A percentile compares a stretch with the other conserved stretches of the same genome.
Conservation (phyloP, 2,329 filamentous ascomycete genomes). For the Paraphaeosphaeria sporulosa region DNA sequence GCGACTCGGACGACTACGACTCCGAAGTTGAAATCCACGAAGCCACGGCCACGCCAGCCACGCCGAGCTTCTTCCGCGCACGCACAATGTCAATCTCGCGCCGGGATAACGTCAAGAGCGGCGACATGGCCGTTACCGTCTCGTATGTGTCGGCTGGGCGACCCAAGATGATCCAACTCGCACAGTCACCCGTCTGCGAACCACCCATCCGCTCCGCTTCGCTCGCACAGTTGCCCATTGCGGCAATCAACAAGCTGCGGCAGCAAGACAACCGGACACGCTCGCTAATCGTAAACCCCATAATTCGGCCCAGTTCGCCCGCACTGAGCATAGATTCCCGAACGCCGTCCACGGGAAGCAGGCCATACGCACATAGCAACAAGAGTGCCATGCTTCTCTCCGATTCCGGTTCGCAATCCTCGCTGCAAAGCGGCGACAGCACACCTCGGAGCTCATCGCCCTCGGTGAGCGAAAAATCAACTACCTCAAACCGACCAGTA, state of each 20-base stretch:
- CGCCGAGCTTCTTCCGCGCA: conserved; percentile 35
- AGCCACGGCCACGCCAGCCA: conserved; percentile 33
- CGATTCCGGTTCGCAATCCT: conserved; percentile 35
- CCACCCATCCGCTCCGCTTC: conserved; percentile 43
- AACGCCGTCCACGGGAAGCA: conserved; percentile 22
- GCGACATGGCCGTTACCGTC: conserved; percentile 47
- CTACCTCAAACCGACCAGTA: conserved; percentile 26
- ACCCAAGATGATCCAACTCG: conserved; percentile 48
- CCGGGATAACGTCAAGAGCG: conserved; percentile 44
- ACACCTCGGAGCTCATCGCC: conserved; percentile 38
- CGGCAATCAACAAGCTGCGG: conserved; percentile 37
- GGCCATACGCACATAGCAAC: conserved; percentile 26
- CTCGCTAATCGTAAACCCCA: conserved; percentile 33
- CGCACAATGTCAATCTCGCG: conserved; percentile 43
- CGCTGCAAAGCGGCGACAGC: conserved; percentile 25
- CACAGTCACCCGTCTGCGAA: conserved; percentile 28
- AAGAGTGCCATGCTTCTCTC: conserved; percentile 29
- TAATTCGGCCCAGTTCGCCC: conserved; percentile 34
- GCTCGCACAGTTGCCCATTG: conserved; percentile 40
- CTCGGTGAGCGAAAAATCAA: conserved; percentile 25
- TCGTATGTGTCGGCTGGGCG: conserved; percentile 48
- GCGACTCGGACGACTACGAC: conserved; percentile 34
- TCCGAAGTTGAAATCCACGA: conserved; percentile 44
- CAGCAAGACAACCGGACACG: conserved; percentile 36
- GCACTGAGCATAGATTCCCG: conserved; percentile 31